Base-by-base conservation (phyloP, 1,139 yeast genomes). In the Debaryomyces coudertii region DNA sequence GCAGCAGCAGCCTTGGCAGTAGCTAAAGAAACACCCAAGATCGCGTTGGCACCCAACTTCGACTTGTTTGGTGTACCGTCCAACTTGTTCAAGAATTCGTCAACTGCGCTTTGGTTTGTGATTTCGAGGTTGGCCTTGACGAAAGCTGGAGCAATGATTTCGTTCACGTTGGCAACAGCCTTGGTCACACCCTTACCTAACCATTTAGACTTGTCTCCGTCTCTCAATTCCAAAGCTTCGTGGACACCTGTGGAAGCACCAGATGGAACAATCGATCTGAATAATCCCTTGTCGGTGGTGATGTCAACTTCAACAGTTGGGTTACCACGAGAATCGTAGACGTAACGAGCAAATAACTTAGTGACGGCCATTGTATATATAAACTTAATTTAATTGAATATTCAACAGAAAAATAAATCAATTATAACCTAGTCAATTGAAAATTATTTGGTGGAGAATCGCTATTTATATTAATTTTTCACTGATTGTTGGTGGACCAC, bases 311-410 rank as follows among this genome's bases (percentile, higher is more conserved):
- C 96, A 60, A 88, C 95, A 57, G 96, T 88, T 72, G 96, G 96
- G 82, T 88, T 88, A 74, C 95, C 95, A 77, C 96, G 87, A 59
- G 96, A 88, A 77, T 89, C 96, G 83, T 89, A 89, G 73, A 89
- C 92, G 77, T 82, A 83, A 77, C 96, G 87, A 61, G 96, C 85
- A 73, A 77, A 82, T 62, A 87, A 75, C 75, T 87, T 87, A 47
- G 61, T 48, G 50, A 64, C 51, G 42, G 68, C 56, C 69, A 64
- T 65, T 48, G 30, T 40, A 34, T 47, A 29, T 28, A 27, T 40
- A 18, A 15, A 25, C 28, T 11, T 38, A 27, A 28, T 18, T 29
- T 38, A 38, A 22, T 38, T 38, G 34, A 29, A 18, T 28, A 38
- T 38, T 38, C 16, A 38, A 38, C 18, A 18, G 16, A 38, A 38